A percentile compares a stretch with the other conserved stretches of the same genome.
phyloP scores from a whole-genome alignment of 176 grass and related monocot species.

The Lolium multiflorum region DNA sequence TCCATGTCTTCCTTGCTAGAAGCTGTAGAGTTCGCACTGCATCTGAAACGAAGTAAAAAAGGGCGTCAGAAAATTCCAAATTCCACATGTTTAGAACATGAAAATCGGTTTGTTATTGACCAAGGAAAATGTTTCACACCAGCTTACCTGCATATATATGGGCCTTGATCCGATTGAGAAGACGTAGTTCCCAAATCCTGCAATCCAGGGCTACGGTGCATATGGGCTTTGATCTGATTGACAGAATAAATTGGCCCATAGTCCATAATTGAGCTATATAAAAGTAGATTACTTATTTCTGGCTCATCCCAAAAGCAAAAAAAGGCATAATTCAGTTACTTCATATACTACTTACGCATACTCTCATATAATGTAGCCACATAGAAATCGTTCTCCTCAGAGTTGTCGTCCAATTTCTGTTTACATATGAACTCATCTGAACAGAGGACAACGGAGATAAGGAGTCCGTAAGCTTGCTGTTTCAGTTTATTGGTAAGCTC shows the following conservation, averaged over 20 bases:
- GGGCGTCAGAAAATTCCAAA: no score
- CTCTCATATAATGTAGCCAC: neutral
- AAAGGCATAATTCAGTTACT: neutral
- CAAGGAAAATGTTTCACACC: no score
- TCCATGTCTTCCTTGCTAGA: no score
- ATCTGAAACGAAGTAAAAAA: neutral
- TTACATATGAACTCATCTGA: neutral
- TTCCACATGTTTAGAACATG: no score
- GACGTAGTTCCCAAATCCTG: neutral
- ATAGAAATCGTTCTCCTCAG: neutral
- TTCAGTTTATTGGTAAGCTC: neutral
- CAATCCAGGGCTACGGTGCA: neutral
- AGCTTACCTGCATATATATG: no score
- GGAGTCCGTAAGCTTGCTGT: neutral
- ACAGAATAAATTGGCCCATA: slow-evolving; percentile 4
- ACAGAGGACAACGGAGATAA: neutral
- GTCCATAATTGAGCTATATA: neutral
- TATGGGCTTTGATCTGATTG: neutral
- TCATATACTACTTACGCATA: neutral
- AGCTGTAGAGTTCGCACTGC: no score
- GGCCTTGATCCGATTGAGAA: neutral
- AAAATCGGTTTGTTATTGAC: no score
- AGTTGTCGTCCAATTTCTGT: neutral
- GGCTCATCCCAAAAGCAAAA: neutral
- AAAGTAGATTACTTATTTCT: neutral